phyloP scores from a whole-genome alignment of 1,139 yeast genomes.

The Suhomyces atakaporum region DNA sequence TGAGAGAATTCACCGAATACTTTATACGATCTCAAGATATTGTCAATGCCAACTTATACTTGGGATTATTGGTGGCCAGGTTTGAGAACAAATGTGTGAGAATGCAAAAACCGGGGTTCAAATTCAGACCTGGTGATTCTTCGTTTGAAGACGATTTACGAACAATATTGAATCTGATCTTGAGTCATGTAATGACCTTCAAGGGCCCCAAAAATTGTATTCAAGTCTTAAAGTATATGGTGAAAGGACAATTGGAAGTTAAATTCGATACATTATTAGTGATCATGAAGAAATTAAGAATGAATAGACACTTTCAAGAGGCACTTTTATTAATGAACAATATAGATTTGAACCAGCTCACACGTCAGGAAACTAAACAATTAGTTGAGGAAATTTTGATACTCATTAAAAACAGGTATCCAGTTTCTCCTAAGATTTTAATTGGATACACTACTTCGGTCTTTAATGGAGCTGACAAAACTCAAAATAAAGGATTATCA shows the following conservation, averaged over 20 bases:
- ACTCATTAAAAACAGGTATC: conserved; percentile 34
- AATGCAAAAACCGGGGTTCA: conserved; percentile 10
- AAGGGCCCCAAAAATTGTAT: conserved; percentile 38
- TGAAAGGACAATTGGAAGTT: conserved; percentile 29
- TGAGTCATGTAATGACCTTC: conserved; percentile 40
- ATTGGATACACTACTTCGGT: conserved; percentile 42
- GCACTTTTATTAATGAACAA: conserved; percentile 39
- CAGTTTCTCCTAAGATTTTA: conserved; percentile 36
- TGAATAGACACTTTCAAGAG: conserved; percentile 34
- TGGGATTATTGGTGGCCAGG: conserved; percentile 38
- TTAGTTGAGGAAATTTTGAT: conserved; percentile 35
- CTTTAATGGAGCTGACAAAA: conserved; percentile 20
- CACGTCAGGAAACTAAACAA: conserved; percentile 18
- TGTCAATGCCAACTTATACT: conserved; percentile 35
- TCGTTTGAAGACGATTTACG: conserved; percentile 27
- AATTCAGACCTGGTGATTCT: conserved; percentile 18
- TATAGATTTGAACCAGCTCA: conserved; percentile 27
- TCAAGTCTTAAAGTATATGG: conserved; percentile 37
- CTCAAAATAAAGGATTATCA: conserved; percentile 16
- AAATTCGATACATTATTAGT: conserved; percentile 27
- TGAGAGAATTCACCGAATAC: conserved; percentile 25
- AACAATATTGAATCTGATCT: conserved; percentile 29
- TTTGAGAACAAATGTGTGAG: conserved; percentile 32
- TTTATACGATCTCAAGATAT: conserved; percentile 33
- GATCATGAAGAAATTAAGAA: conserved; percentile 32